phyloP scores from a whole-genome alignment of 2,329 filamentous ascomycete species.

The Atkinsonella texensis region DNA sequence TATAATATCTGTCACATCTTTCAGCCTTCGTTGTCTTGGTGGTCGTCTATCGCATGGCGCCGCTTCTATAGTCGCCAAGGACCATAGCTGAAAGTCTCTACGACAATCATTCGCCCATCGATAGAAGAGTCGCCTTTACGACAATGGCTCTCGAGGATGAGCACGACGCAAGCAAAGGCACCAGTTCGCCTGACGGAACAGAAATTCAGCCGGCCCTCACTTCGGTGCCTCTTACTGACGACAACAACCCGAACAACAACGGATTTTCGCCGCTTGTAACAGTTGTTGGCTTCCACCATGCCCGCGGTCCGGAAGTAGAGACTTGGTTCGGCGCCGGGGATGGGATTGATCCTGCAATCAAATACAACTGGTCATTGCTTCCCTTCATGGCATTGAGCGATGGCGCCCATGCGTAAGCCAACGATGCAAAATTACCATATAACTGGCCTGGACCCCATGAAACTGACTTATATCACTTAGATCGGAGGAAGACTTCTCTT shows the following conservation, averaged over 20 bases:
- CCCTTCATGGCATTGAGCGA: constrained; percentile 97
- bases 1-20: not conserved
- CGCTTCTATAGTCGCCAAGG: not conserved
- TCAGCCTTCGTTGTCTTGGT: not conserved
- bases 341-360: constrained; percentile 62
- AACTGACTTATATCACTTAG: constrained; percentile 27
- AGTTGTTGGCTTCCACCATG: constrained; percentile 77
- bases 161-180: not conserved
- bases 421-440: not conserved
- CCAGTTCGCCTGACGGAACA: constrained; percentile 11
- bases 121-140: not conserved
- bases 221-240: constrained; percentile 19
- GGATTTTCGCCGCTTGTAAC: constrained; percentile 58
- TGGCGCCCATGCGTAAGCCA: constrained; percentile 76
- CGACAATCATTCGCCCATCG: not conserved
- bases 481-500: constrained; percentile 91
- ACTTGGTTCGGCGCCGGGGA: constrained; percentile 72
- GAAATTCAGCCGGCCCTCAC: constrained; percentile 19
- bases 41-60: not conserved
- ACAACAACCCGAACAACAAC: constrained; percentile 17
- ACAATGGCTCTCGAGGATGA: constrained; percentile 2
- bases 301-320: constrained; percentile 83
- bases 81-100: not conserved
- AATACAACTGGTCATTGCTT: constrained; percentile 82
- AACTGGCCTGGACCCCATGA: not conserved